Conservation (phyloP, 2,329 filamentous ascomycete genomes). For the Cryphonectria naterciae region DNA sequence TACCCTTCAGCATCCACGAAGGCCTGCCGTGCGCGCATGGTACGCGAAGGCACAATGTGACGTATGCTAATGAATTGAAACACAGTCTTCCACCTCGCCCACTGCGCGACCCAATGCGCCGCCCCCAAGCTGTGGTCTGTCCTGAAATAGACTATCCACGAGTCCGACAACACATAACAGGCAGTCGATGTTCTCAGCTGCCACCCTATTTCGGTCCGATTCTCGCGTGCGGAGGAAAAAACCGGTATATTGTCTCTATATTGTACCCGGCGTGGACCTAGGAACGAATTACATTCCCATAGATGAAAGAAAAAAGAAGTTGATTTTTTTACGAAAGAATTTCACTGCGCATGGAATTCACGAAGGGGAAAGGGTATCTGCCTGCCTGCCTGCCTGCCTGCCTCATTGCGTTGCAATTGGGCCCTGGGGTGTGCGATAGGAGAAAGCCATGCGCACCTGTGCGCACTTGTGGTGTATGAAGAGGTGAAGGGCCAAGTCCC, state of each 20-base stretch:
- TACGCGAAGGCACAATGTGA: not conserved
- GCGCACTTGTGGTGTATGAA: conserved; percentile 18
- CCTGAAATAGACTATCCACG: conserved; percentile 73
- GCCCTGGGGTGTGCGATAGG: not conserved
- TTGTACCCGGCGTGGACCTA: conserved; percentile 22
- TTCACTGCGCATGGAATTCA: not conserved
- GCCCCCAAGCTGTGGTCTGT: conserved; percentile 93
- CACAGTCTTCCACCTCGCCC: conserved; percentile 97
- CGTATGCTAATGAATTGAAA: conserved; percentile 22
- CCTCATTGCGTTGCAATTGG: not conserved
- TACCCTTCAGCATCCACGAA: not conserved
- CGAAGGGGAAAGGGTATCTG: not conserved
- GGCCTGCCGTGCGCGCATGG: not conserved
- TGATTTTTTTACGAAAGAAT: not conserved
- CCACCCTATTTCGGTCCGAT: not conserved
- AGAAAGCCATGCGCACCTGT: conserved; percentile 5
- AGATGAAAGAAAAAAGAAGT: conserved; percentile 15
- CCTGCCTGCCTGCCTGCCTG: not conserved
- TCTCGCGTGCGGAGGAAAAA: conserved; percentile 5
- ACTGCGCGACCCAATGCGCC: conserved; percentile 91
- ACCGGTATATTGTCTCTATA: conserved; percentile 19
- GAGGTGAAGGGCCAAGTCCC: conserved; percentile 10
- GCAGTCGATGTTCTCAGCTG: not conserved
- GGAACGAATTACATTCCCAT: conserved; percentile 15
- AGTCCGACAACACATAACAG: conserved; percentile 4